Evolutionary conservation across 2,329 filamentous ascomycete genomes (phyloP).

Genomic region (Coniochaeta hoffmannii): DNA sequence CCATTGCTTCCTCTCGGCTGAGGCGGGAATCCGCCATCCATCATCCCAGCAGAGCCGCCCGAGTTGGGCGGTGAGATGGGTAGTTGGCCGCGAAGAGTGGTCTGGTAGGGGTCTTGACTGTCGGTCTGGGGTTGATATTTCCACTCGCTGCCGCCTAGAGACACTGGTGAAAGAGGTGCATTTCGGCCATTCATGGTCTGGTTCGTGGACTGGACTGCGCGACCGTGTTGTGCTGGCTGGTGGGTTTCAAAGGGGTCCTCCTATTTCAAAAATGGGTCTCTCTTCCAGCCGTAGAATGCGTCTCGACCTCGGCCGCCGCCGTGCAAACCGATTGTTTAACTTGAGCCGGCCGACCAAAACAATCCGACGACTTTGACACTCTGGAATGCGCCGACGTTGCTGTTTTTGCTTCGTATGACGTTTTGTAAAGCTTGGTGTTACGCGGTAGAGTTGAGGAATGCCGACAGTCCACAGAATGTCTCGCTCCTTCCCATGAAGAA

Average conservation of each 20-base stretch:
- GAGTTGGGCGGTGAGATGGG: slow-evolving; percentile 65
- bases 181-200: slow-evolving; percentile 63
- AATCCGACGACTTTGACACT: not conserved
- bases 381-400: not conserved
- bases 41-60: slow-evolving; percentile 46
- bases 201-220: not conserved
- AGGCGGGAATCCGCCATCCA: slow-evolving; percentile 51
- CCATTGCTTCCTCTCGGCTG: slow-evolving; percentile 50
- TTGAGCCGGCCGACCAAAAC: not conserved
- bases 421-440: not conserved
- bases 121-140: slow-evolving; percentile 45
- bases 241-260: not conserved
- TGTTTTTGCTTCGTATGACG: not conserved
- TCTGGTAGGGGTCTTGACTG: slow-evolving; percentile 45
- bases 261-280: not conserved
- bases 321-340: not conserved
- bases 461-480: not conserved
- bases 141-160: slow-evolving; percentile 79
- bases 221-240: not conserved
- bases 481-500: not conserved
- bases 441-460: not conserved
- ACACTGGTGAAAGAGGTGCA: slow-evolving; percentile 75
- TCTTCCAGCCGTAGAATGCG: not conserved
- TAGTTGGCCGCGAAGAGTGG: slow-evolving; percentile 43
- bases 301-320: not conserved